phyloP scores from a whole-genome alignment of 805 yeast genomes.

The Candida corydali region DNA sequence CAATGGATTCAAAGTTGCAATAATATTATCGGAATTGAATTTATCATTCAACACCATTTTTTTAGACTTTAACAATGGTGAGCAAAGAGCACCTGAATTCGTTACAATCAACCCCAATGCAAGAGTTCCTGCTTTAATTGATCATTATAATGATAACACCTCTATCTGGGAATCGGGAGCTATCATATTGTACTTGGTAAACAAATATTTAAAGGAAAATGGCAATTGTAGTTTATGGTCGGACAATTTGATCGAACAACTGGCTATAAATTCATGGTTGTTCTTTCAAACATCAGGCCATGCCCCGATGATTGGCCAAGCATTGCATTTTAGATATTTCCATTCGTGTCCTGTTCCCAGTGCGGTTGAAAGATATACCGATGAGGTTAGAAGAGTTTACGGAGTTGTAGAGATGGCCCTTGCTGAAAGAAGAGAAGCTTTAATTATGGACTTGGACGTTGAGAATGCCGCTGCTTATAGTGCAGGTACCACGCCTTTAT shows the following conservation, averaged over 20 bases:
- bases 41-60: slow-evolving; percentile 76
- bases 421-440: slow-evolving; percentile 86
- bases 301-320: slow-evolving; percentile 99
- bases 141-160: slow-evolving; percentile 75
- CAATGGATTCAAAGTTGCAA: slow-evolving; percentile 94
- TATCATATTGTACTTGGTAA: slow-evolving; percentile 76
- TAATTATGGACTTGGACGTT: slow-evolving; percentile 82
- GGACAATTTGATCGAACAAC: slow-evolving; percentile 69
- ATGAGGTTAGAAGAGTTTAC: slow-evolving; percentile 88
- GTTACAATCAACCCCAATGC: slow-evolving; percentile 95
- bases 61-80: slow-evolving; percentile 82
- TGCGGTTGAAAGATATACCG: slow-evolving; percentile 87
- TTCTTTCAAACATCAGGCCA: slow-evolving; percentile 96
- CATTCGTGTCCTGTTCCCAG: slow-evolving; percentile 81
- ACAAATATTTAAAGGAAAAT: slow-evolving; percentile 57
- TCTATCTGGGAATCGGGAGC: slow-evolving; percentile 96
- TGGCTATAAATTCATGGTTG: slow-evolving; percentile 83
- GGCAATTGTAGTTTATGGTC: slow-evolving; percentile 79
- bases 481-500: slow-evolving; percentile 82
- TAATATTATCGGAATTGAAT: slow-evolving; percentile 74
- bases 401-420: slow-evolving; percentile 94
- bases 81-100: slow-evolving; percentile 90
- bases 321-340: slow-evolving; percentile 88
- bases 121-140: slow-evolving; percentile 90
- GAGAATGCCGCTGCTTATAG: slow-evolving; percentile 86